Conservation (phyloP, 768 basidiomycete species). For the Amanita subjunquillea region DNA sequence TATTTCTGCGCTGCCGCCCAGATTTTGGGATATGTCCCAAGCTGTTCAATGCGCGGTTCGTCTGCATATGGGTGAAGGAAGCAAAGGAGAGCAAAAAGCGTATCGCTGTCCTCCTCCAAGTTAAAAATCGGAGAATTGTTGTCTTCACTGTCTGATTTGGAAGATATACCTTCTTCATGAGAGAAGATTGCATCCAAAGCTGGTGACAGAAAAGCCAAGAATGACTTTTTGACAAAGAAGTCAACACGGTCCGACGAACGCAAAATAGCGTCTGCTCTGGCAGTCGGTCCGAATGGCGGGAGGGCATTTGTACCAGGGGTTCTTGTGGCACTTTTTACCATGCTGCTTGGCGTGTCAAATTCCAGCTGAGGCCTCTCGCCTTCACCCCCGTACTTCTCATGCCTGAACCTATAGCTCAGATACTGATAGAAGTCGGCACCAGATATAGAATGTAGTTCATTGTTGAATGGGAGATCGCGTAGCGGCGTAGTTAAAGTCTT, state of each 20-base stretch:
- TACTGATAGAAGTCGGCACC: background rate
- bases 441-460: background rate
- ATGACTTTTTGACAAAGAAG: constrained; percentile 16
- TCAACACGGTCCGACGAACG: constrained; percentile 19
- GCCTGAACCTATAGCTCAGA: background rate
- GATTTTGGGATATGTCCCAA: background rate
- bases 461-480: background rate
- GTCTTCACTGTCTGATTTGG: background rate
- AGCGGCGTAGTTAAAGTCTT: background rate
- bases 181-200: constrained; percentile 18
- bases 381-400: background rate
- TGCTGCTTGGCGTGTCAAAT: background rate
- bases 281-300: background rate
- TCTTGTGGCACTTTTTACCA: too few species aligned
- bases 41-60: background rate
- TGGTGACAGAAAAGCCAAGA: constrained; percentile 20
- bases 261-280: constrained; percentile 15
- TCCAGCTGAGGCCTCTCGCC: background rate
- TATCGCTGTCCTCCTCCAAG: constrained; percentile 8
- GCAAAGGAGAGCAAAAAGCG: constrained; percentile 6
- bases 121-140: background rate
- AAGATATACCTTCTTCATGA: background rate
- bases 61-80: constrained; percentile 3
- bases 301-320: background rate
- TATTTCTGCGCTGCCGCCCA: constrained; percentile 1